phyloP scores from a whole-genome alignment of 2,329 filamentous ascomycete species.

The Orbilia ellipsospora region DNA sequence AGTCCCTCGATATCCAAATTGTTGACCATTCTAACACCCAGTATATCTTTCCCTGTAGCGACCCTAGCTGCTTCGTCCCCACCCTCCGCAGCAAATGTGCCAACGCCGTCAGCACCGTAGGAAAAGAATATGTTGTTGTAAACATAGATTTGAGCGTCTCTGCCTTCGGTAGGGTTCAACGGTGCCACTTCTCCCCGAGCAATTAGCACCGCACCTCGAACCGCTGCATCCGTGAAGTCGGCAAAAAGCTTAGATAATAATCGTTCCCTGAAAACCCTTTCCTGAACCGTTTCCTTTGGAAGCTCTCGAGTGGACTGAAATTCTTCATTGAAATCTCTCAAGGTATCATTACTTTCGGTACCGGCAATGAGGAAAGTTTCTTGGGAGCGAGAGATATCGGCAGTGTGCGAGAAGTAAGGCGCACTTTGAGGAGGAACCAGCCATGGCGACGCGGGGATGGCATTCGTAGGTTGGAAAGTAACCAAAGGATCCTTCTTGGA shows the following conservation, averaged over 20 bases:
- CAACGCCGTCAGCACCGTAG: constrained; percentile 95
- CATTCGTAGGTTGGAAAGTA: constrained; percentile 95
- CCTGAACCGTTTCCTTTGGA: constrained; percentile 91
- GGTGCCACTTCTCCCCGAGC: constrained; percentile 92
- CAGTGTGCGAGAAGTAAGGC: constrained; percentile 74
- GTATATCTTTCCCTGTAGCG: constrained; percentile 95
- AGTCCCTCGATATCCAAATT: constrained; percentile 94
- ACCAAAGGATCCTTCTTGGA: constrained; percentile 86
- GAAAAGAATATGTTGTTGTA: constrained; percentile 99
- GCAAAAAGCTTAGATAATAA: constrained; percentile 95
- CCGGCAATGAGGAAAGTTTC: constrained; percentile 91
- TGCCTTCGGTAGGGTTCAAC: constrained; percentile 90
- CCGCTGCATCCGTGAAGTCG: constrained; percentile 95
- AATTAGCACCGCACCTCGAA: constrained; percentile 89
- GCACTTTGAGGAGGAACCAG: constrained; percentile 74
- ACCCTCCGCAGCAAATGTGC: constrained; percentile 95
- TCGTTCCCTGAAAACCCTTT: constrained; percentile 93
- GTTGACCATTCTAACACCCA: constrained; percentile 93
- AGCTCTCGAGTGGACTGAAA: constrained; percentile 97
- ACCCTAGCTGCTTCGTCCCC: constrained; percentile 96
- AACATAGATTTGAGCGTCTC: constrained; percentile 96
- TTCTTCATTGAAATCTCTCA: constrained; percentile 99
- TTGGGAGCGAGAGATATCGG: constrained; percentile 89
- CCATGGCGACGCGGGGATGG: constrained; percentile 92
- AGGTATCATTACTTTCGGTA: constrained; percentile 90